Percentiles rank a stretch among this genome's conserved stretches.
These are phyloP conservation scores for Naematelia encephala DNA, from an alignment of 768 basidiomycete genomes.

Conservation along the genomic window DNA sequence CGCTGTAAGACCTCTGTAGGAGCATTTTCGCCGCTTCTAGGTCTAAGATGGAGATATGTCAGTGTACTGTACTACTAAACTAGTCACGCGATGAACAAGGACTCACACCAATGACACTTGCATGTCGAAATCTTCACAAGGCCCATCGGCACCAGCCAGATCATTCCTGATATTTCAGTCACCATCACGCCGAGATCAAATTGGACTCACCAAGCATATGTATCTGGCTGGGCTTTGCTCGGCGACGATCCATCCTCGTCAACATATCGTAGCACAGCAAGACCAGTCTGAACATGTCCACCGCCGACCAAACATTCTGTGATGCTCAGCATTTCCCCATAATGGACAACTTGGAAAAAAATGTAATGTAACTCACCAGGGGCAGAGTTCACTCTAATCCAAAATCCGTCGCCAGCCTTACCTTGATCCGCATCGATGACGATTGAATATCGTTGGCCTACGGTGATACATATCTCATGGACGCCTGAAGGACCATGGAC, in stretches of 20 bases:
- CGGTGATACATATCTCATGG: conserved; percentile 11
- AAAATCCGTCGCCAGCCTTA: conserved; percentile 4
- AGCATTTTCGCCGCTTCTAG: conserved; percentile 12
- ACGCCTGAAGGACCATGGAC: conserved; percentile 4
- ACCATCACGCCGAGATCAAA: not conserved
- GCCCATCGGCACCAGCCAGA: conserved; percentile 12
- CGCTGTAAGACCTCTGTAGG: conserved; percentile 5
- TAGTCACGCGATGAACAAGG: too few species aligned
- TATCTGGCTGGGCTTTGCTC: conserved; percentile 10
- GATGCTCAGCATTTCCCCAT: too few species aligned
- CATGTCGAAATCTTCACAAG: conserved; percentile 23
- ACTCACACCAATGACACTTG: too few species aligned
- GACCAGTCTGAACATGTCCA: too few species aligned
- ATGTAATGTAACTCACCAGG: too few species aligned
- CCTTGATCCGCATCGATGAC: conserved; percentile 10
- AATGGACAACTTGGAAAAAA: too few species aligned
- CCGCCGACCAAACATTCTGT: too few species aligned
- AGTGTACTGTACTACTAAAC: too few species aligned
- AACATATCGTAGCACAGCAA: conserved; percentile 27
- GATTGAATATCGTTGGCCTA: conserved; percentile 10
- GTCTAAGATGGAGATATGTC: too few species aligned
- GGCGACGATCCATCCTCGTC: too few species aligned
- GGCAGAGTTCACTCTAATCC: conserved; percentile 8
- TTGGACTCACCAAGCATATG: conserved; percentile 24
- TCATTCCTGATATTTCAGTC: conserved; percentile 18